These are phyloP conservation scores for Nakaseomyces kungkrabaensis DNA, from an alignment of 1,139 yeast species.

Conservation along the genomic window DNA sequence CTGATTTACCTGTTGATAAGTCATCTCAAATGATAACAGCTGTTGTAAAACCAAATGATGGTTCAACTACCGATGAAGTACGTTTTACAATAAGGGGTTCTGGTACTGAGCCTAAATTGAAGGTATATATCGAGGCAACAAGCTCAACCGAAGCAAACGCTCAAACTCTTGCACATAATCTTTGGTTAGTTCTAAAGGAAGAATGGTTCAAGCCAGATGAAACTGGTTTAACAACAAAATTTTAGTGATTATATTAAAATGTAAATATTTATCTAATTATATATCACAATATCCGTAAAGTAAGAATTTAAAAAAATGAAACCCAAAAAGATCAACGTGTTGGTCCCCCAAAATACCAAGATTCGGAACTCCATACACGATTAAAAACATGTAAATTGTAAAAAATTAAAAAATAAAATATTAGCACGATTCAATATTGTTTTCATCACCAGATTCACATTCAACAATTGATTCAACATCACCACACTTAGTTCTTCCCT, in stretches of 20 bases:
- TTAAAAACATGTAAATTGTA: background rate
- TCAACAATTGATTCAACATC: background rate
- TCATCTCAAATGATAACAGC: slow-evolving; percentile 82
- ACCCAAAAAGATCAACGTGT: background rate
- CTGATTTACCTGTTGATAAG: slow-evolving; percentile 61
- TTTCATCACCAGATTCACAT: background rate
- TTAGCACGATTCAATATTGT: background rate
- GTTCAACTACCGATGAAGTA: slow-evolving; percentile 31
- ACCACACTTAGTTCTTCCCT: background rate
- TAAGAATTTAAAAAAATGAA: background rate
- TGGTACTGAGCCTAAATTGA: slow-evolving; percentile 93
- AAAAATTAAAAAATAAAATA: background rate
- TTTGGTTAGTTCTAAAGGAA: slow-evolving; percentile 54
- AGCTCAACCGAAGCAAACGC: slow-evolving; percentile 42
- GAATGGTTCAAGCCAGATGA: slow-evolving; percentile 54
- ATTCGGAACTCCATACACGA: too few relatives aligned
- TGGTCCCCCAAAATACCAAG: background rate
- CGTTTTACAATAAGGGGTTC: slow-evolving; percentile 87
- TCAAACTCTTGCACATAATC: slow-evolving; percentile 40
- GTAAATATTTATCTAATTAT: background rate
- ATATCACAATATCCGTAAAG: background rate
- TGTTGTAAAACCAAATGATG: slow-evolving; percentile 16
- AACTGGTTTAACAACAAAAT: slow-evolving; percentile 25
- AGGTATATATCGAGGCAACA: slow-evolving; percentile 79
- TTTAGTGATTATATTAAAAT: slow-evolving; percentile 3